Percentiles rank a stretch among this genome's conserved stretches.
These are phyloP conservation scores for Aspergillus spinulosporus DNA, from an alignment of 2,329 filamentous ascomycete species.

Conservation along the genomic window DNA sequence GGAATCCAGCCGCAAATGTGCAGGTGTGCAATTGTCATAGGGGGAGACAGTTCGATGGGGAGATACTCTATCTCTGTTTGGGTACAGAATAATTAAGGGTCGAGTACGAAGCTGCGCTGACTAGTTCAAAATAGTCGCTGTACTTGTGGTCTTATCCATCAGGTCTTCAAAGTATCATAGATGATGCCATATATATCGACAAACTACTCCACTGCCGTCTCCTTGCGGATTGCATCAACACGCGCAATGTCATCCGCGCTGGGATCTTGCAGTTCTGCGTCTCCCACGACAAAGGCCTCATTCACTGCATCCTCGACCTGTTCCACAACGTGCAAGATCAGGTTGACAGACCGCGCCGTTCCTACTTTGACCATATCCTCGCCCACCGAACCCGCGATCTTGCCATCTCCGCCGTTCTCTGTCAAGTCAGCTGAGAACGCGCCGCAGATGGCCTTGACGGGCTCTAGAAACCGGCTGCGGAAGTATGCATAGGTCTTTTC, in stretches of 20 bases:
- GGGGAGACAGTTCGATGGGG: background rate
- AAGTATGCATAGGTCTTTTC: conserved; percentile 36
- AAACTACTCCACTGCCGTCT: conserved; percentile 18
- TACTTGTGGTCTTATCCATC: too few relatives aligned
- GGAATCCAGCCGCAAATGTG: background rate
- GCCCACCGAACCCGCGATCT: conserved; percentile 37
- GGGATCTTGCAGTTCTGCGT: conserved; percentile 30
- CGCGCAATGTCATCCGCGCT: conserved; percentile 32
- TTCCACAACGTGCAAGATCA: conserved; percentile 35
- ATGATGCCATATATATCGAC: background rate
- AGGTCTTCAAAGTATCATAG: background rate
- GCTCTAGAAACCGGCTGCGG: conserved; percentile 33
- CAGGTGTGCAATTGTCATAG: background rate
- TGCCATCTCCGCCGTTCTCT: conserved; percentile 39
- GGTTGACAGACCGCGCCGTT: conserved; percentile 37
- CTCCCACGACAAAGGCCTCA: conserved; percentile 31
- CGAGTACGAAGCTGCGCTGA: too few relatives aligned
- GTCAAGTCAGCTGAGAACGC: conserved; percentile 35
- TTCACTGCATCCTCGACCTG: conserved; percentile 37
- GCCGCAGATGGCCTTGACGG: conserved; percentile 34
- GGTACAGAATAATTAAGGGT: too few relatives aligned
- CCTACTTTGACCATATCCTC: conserved; percentile 37
- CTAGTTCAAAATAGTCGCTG: too few relatives aligned
- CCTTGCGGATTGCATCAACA: conserved; percentile 30
- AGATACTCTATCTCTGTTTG: background rate